Conservation (phyloP, 495 filamentous ascomycete species). For the Aspergillus nanangensis region DNA sequence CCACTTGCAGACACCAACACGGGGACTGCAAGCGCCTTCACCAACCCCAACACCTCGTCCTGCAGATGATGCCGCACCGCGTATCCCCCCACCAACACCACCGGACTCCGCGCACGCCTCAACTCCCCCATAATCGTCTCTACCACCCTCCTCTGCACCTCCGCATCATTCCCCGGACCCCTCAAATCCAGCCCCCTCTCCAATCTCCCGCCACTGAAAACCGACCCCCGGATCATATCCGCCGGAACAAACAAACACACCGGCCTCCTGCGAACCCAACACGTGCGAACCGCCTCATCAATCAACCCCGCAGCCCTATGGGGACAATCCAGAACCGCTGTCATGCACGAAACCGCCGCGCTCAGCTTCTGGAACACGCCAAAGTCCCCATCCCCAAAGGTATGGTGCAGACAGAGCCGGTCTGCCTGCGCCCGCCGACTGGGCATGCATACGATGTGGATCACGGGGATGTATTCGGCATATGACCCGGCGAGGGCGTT, state of each 20-base stretch:
- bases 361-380: conserved; percentile 34
- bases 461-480: conserved; percentile 70
- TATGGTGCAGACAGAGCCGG: conserved; percentile 39
- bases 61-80: conserved; percentile 20
- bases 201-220: conserved; percentile 15
- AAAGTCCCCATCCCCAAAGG: conserved; percentile 40
- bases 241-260: conserved; percentile 42
- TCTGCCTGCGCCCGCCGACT: conserved; percentile 22
- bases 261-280: conserved; percentile 33
- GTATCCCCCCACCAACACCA: conserved; percentile 36
- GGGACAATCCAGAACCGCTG: conserved; percentile 30
- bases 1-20: conserved; percentile 31
- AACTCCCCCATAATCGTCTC: too few relatives aligned
- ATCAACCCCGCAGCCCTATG: conserved; percentile 31
- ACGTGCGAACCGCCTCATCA: conserved; percentile 33
- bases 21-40: conserved; percentile 25
- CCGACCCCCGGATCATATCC: conserved; percentile 38
- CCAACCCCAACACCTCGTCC: conserved; percentile 24
- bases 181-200: too few relatives aligned
- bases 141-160: too few relatives aligned
- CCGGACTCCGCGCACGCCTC: conserved; percentile 26
- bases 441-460: conserved; percentile 72
- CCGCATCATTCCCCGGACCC: too few relatives aligned
- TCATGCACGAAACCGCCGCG: conserved; percentile 33
- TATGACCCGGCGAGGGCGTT: conserved; percentile 71